phyloP scores from a whole-genome alignment of 2,329 filamentous ascomycete species.

The Ophiostoma novo-ulmi region DNA sequence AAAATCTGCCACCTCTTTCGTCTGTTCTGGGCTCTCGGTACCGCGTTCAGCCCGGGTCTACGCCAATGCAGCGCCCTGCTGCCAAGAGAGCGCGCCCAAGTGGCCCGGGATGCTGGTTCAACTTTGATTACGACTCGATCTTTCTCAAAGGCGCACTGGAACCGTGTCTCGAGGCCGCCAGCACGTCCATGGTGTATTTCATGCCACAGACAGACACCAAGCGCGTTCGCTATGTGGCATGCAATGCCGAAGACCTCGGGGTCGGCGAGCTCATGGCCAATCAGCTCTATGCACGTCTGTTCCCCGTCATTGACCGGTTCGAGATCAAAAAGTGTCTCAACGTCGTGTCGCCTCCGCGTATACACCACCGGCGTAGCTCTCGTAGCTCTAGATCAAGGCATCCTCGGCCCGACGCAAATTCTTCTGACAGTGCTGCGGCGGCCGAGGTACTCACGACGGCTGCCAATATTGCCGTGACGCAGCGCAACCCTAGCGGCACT shows the following conservation, averaged over 20 bases:
- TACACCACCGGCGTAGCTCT: not conserved
- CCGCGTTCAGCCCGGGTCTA: not conserved
- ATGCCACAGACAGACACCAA: slow-evolving; percentile 40
- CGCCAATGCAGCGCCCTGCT: not conserved
- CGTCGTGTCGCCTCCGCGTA: slow-evolving; percentile 30
- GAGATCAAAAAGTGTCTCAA: slow-evolving; percentile 36
- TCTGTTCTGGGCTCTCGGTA: not conserved
- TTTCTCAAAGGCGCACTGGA: slow-evolving; percentile 47
- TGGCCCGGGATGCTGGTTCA: slow-evolving; percentile 39
- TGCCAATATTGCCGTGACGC: slow-evolving; percentile 7
- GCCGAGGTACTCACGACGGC: not conserved
- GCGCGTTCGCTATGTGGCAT: slow-evolving; percentile 42
- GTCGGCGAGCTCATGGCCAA: slow-evolving; percentile 41
- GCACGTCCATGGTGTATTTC: slow-evolving; percentile 47
- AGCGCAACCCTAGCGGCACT: not conserved
- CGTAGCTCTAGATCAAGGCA: not conserved
- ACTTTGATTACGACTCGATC: slow-evolving; percentile 44
- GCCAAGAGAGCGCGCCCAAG: slow-evolving; percentile 1
- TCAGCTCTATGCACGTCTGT: slow-evolving; percentile 45
- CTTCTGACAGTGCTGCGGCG: not conserved
- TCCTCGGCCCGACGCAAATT: not conserved
- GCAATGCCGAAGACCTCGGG: slow-evolving; percentile 42
- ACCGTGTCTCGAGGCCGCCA: slow-evolving; percentile 44
- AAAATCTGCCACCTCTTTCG: not conserved
- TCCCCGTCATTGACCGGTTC: slow-evolving; percentile 46